A percentile compares a stretch with the other conserved stretches of the same genome.
These are phyloP conservation scores for Mycena galopus DNA, from an alignment of 768 basidiomycete species.

Conservation along the genomic window DNA sequence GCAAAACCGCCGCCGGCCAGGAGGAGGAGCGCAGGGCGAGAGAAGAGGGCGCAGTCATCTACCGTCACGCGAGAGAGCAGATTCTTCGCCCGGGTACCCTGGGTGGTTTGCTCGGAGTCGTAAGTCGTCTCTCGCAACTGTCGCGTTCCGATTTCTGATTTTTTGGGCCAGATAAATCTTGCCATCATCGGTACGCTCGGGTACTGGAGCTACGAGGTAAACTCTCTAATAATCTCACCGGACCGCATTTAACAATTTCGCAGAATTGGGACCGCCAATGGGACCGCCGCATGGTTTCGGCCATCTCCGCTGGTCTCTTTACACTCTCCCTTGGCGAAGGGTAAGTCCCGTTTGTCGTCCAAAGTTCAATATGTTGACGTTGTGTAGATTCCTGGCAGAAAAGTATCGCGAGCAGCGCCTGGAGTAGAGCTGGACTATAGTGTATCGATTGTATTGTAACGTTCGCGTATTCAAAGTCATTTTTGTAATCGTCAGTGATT, in stretches of 20 bases:
- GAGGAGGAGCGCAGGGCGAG: slow-evolving; percentile 68
- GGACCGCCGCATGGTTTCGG: slow-evolving; percentile 73
- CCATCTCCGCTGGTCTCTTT: slow-evolving; percentile 69
- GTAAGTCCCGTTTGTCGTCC: slow-evolving; percentile 51
- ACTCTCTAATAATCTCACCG: no score
- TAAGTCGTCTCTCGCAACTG: slow-evolving; percentile 48
- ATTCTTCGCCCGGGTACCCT: slow-evolving; percentile 75
- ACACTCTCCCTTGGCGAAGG: slow-evolving; percentile 77
- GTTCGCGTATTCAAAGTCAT: no score
- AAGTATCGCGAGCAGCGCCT: slow-evolving; percentile 33
- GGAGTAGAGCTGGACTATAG: not conserved
- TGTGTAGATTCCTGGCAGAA: slow-evolving; percentile 35
- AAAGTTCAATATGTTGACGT: not conserved
- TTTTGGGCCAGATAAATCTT: slow-evolving; percentile 61
- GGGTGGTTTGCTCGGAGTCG: slow-evolving; percentile 73
- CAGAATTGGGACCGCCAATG: slow-evolving; percentile 78
- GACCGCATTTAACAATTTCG: no score
- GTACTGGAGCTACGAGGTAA: slow-evolving; percentile 72
- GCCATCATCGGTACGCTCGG: slow-evolving; percentile 73
- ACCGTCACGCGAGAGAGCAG: slow-evolving; percentile 66
- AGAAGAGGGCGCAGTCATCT: slow-evolving; percentile 68
- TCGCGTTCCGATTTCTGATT: slow-evolving; percentile 37
- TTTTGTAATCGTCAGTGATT: not conserved
- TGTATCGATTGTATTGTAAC: no score
- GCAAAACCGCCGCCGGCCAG: slow-evolving; percentile 69